Base-by-base conservation (phyloP, 352 stramenopile genomes). In the Phytopythium montanum region DNA sequence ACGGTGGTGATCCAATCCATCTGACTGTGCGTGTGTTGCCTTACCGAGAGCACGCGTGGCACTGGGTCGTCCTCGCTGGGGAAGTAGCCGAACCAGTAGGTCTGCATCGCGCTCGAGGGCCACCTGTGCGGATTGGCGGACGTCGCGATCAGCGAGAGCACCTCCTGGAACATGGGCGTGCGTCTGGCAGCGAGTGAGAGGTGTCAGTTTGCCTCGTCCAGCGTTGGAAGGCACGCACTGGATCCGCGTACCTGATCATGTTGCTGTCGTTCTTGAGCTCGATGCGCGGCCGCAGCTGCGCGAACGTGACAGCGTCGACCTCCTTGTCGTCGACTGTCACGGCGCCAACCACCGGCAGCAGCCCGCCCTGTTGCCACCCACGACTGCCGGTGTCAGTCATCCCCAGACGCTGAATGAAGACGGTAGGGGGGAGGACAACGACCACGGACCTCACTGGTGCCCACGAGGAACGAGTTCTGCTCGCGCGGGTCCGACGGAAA, bases 391-490 rank as follows among this genome's bases (percentile, higher is more conserved):
- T 14, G 5, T 33, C 34, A 48, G 9, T 50, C 5, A 29, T 23
- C 26, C 8, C 16, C 26, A 54, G n/a, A 2, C 25, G 9, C 45
- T 12, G 45, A 33, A 38, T 23, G 6, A 19, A 21, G n/a, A n/a
- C n/a, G n/a, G n/a, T n/a, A n/a, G n/a, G n/a, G n/a, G n/a, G n/a
- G n/a, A n/a, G n/a, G n/a, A n/a, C n/a, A n/a, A n/a, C 12, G 18
- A 39, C 1, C 5, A 26, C 59, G 19, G 42, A 89, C 81, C 68
- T 90, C 73, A 39, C 75, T 69, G 0, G 79, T 91, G 45, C 83
- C 83, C 23, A 93, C 79, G 26, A 93, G 60, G 45, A 87, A 93
- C 28, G 83, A 91, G 57, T 93, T 90, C 62, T 93, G 79, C 63
- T 73, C 67, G 53, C 65, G 74, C 21, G 79, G 78, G 54, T 85